Base-by-base conservation (phyloP, 228 moss, liverwort and hornwort species). In the Sphagnum magellanicum region DNA sequence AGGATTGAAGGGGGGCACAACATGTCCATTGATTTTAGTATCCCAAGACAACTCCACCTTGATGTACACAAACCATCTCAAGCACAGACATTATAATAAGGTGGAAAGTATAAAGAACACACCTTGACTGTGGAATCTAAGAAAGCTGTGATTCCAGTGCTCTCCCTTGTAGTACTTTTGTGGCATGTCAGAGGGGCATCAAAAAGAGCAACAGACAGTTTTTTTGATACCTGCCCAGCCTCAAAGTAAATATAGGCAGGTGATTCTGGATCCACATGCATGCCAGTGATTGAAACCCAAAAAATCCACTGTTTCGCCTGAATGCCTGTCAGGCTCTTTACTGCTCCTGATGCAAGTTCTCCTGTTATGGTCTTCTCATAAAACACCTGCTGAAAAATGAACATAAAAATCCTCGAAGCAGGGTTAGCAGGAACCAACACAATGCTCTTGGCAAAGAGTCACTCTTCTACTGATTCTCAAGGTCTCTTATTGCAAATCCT, bases 281-380 rank as follows among this genome's bases (percentile, higher is more conserved):
- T 93, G 66, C 90, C 91, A 12, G 88, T 89, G 50, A 97, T 85
- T 4, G 85, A 74, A 60, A 97, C 63, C 97, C 97, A 97, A 53
- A 97, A 84, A 60, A 93, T 85, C 5, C 79, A 81, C 79, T 93
- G 89, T n/a, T 87, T 83, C 8, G 90, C 94, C 75, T 90, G 63
- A 53, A 93, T 89, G 52, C 93, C 93, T 0, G 74, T 59, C 48
- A 97, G 85, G 71, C 68, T 77, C 59, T 75, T 79, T 71, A 97
- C 91, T 72, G 84, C 55, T 12, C 90, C 90, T 63, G 53, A 90
- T 71, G 84, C 87, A 46, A 97, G 64, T 48, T 73, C 65, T 47
- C 97, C 97, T 0, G 93, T 73, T 73, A 97, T 93, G 47, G 81
- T 81, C 52, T 67, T 64, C 69, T 76, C 76, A 75, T 97, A 97